Percentiles rank a stretch among this genome's conserved stretches.
Conservation (phyloP, 2,329 filamentous ascomycete genomes). For the Aureobasidium zeae region DNA sequence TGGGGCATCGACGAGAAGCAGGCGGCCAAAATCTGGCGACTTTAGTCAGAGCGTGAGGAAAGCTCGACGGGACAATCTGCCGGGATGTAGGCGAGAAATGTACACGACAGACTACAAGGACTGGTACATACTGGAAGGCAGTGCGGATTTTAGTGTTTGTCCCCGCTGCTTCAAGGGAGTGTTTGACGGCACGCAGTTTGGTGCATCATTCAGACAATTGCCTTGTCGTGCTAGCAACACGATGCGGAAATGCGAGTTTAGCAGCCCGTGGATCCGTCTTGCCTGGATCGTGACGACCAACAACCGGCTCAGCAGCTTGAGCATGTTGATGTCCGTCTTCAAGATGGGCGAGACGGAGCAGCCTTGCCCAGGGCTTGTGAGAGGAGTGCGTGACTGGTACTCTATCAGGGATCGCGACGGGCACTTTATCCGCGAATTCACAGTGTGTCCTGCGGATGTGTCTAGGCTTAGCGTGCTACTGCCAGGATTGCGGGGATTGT, state of each 20-base stretch:
- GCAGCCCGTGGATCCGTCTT: slow-evolving; percentile 71
- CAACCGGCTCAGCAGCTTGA: slow-evolving; percentile 55
- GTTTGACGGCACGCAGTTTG: slow-evolving; percentile 59
- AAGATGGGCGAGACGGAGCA: slow-evolving; percentile 47
- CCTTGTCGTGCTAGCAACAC: slow-evolving; percentile 36
- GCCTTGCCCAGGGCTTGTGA: slow-evolving; percentile 50
- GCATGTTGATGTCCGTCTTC: slow-evolving; percentile 60
- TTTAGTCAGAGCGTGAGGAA: slow-evolving; percentile 23
- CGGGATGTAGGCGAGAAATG: slow-evolving; percentile 59
- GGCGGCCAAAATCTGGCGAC: slow-evolving; percentile 19
- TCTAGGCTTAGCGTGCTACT: slow-evolving; percentile 64
- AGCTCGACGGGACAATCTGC: slow-evolving; percentile 33
- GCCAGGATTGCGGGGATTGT: slow-evolving; percentile 60
- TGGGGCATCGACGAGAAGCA: slow-evolving; percentile 5
- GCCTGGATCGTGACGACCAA: slow-evolving; percentile 75
- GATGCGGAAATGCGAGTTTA: slow-evolving; percentile 65
- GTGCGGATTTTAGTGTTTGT: slow-evolving; percentile 69
- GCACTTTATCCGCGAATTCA: slow-evolving; percentile 59
- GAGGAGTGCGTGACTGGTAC: slow-evolving; percentile 59
- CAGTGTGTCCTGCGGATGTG: slow-evolving; percentile 65
- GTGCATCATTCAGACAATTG: slow-evolving; percentile 55
- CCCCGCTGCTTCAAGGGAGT: slow-evolving; percentile 66
- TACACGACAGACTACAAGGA: slow-evolving; percentile 58
- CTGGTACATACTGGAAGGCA: slow-evolving; percentile 69
- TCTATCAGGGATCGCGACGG: slow-evolving; percentile 62